phyloP scores from a whole-genome alignment of 768 basidiomycete genomes.

The Amanita exitialis region DNA sequence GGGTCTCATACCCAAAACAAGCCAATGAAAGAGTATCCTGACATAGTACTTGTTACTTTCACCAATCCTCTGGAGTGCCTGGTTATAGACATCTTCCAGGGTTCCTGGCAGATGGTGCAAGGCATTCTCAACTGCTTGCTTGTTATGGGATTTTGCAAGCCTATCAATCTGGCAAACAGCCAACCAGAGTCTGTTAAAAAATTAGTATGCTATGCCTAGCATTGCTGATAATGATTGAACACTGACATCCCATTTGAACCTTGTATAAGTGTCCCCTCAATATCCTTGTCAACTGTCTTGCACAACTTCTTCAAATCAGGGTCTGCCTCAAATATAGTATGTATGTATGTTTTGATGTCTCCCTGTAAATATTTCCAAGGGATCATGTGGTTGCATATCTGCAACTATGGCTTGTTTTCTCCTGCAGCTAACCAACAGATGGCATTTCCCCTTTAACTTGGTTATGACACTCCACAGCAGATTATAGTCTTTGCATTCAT shows the following conservation, averaged over 20 bases:
- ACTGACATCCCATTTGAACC: not conserved
- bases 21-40: constrained; percentile 12
- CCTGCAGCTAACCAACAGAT: not conserved
- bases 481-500: constrained; percentile 2
- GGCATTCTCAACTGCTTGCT: constrained; percentile 7
- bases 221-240: not conserved
- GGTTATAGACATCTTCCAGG: constrained; percentile 13
- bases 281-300: not conserved
- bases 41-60: constrained; percentile 9
- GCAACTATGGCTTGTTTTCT: not conserved
- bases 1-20: constrained; percentile 9
- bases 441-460: not conserved
- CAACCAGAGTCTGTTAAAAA: constrained; percentile 13
- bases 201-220: not conserved
- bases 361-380: not conserved
- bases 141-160: constrained; percentile 9
- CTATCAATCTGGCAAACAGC: constrained; percentile 13
- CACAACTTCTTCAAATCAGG: not conserved
- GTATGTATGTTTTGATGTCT: not conserved
- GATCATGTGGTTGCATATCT: not conserved
- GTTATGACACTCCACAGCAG: not conserved
- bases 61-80: constrained; percentile 12
- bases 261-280: not conserved
- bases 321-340: not conserved
- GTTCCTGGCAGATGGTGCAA: constrained; percentile 10